These are phyloP conservation scores for Penicillium crustosum DNA, from an alignment of 2,329 filamentous ascomycete genomes.

Conservation along the genomic window DNA sequence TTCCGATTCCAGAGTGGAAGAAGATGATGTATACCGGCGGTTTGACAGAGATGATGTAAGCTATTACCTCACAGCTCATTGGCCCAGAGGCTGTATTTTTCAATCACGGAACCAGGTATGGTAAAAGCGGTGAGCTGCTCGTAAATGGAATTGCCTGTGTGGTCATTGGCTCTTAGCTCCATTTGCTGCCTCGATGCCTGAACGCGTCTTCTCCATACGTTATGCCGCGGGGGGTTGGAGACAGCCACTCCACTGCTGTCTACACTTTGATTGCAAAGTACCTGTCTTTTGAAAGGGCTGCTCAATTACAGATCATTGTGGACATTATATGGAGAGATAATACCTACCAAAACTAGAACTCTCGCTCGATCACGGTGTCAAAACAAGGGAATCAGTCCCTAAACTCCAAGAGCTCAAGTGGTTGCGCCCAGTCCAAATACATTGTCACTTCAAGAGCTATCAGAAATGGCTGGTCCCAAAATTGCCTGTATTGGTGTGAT, in stretches of 20 bases:
- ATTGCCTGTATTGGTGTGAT: conserved; percentile 94
- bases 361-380: not conserved
- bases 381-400: conserved; percentile 1
- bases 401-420: not conserved
- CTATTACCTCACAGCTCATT: conserved; percentile 4
- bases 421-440: not conserved
- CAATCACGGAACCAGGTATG: conserved; percentile 3
- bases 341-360: conserved; percentile 1
- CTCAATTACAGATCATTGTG: not conserved
- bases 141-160: conserved; percentile 20
- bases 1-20: conserved; percentile 14
- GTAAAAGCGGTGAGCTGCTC: conserved; percentile 23
- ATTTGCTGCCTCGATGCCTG: conserved; percentile 6
- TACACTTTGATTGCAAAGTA: not conserved
- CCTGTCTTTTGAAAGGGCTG: not conserved
- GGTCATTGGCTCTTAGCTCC: conserved; percentile 18
- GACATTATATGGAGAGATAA: not conserved
- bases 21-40: conserved; percentile 16
- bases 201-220: not conserved
- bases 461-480: conserved; percentile 59
- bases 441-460: not conserved
- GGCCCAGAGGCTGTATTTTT: conserved; percentile 5
- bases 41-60: conserved; percentile 18
- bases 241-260: conserved; percentile 2
- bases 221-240: not conserved